Conservation (phyloP, 2,329 filamentous ascomycete species). For the Cadophora sp. region DNA sequence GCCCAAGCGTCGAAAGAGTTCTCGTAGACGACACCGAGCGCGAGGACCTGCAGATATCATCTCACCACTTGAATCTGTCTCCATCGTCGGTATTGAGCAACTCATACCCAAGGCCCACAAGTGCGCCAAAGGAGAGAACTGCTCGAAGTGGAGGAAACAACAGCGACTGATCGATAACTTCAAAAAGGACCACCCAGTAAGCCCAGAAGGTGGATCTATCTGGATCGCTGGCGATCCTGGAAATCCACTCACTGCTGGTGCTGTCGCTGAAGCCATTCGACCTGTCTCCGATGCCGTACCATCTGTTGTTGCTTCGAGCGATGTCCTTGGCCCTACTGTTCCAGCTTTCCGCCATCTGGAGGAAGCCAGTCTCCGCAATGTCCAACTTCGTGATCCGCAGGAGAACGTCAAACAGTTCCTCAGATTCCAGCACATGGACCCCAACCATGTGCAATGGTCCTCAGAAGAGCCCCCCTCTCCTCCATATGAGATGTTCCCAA, state of each 20-base stretch:
- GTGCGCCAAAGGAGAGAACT: constrained; percentile 87
- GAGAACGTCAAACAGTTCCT: constrained; percentile 94
- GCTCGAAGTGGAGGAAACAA: constrained; percentile 81
- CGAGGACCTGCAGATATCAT: constrained; percentile 64
- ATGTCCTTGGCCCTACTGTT: constrained; percentile 77
- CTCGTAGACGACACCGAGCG: constrained; percentile 38
- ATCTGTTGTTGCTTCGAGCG: constrained; percentile 89
- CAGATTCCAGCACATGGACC: constrained; percentile 76
- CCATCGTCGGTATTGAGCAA: constrained; percentile 92
- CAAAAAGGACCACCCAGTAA: constrained; percentile 76
- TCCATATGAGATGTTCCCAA: constrained; percentile 68
- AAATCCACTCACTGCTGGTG: constrained; percentile 70
- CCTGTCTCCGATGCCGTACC: constrained; percentile 78
- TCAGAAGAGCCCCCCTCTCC: constrained; percentile 72
- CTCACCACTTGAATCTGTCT: constrained; percentile 82
- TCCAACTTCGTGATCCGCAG: constrained; percentile 80
- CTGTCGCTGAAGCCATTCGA: constrained; percentile 53
- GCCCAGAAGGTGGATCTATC: constrained; percentile 66
- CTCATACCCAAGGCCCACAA: constrained; percentile 82
- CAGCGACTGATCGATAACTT: constrained; percentile 79
- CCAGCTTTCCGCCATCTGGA: constrained; percentile 74
- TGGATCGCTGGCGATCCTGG: constrained; percentile 81
- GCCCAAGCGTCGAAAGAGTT: constrained; percentile 37
- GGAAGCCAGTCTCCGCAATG: constrained; percentile 71
- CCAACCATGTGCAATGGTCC: constrained; percentile 44